These are phyloP conservation scores for Annulohypoxylon bovei DNA, from an alignment of 495 filamentous ascomycete species.

Conservation along the genomic window DNA sequence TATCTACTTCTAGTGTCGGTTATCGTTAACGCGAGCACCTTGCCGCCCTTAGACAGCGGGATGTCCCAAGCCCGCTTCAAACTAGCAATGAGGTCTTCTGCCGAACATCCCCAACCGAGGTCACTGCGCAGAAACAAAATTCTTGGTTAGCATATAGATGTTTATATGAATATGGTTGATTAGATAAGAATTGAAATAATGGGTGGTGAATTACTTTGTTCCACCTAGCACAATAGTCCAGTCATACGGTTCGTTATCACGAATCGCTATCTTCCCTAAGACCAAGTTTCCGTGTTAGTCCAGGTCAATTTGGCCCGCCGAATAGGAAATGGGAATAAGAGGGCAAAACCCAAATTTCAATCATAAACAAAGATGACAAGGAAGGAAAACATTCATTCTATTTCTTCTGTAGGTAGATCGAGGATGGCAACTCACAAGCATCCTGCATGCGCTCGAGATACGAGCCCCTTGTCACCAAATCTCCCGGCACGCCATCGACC, in stretches of 20 bases:
- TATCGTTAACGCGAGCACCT: slow-evolving; percentile 69
- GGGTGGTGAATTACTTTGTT: slow-evolving; percentile 59
- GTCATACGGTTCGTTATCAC: slow-evolving; percentile 44
- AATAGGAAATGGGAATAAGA: neutral
- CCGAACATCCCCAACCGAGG: slow-evolving; percentile 48
- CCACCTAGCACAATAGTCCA: slow-evolving; percentile 66
- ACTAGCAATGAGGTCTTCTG: slow-evolving; percentile 51
- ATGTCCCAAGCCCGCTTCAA: slow-evolving; percentile 60
- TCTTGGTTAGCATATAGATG: neutral
- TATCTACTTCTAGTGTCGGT: slow-evolving; percentile 54
- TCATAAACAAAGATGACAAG: no score
- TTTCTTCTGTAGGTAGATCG: neutral
- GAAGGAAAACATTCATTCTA: neutral
- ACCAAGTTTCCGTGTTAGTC: slow-evolving; percentile 1
- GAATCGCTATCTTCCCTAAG: slow-evolving; percentile 24
- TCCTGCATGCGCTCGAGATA: slow-evolving; percentile 59
- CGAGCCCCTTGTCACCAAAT: slow-evolving; percentile 55
- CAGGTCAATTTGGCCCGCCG: neutral
- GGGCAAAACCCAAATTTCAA: neutral
- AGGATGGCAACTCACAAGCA: slow-evolving; percentile 48
- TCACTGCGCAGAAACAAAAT: slow-evolving; percentile 48
- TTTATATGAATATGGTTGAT: neutral
- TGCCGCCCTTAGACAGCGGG: slow-evolving; percentile 56
- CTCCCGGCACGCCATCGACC: slow-evolving; percentile 61
- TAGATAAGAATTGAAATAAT: neutral